These are phyloP conservation scores for Solanum chiquidenum DNA, from an alignment of 257 asterid genomes.

Conservation along the genomic window DNA sequence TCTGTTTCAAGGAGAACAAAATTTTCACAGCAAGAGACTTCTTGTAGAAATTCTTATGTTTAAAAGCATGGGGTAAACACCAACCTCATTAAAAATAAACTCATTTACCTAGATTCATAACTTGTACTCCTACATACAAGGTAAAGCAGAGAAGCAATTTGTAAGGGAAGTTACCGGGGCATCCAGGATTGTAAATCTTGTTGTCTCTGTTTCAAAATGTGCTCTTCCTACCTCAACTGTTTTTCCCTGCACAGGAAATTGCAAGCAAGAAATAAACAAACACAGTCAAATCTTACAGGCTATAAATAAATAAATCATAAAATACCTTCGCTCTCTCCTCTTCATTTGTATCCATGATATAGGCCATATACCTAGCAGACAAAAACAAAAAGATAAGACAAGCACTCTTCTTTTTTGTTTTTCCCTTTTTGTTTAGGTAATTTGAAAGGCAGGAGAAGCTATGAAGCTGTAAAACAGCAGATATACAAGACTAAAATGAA, in stretches of 20 bases:
- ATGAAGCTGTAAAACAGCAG: neutral
- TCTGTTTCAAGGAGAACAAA: constrained; percentile 47
- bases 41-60: neutral
- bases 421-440: neutral
- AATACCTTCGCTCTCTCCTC: constrained; percentile 93
- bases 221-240: constrained; percentile 99
- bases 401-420: neutral
- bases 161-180: constrained; percentile 60
- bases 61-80: neutral
- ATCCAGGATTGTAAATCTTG: constrained; percentile 95
- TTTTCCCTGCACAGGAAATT: constrained; percentile 48
- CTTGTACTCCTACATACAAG: neutral
- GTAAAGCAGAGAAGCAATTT: neutral
- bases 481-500: neutral
- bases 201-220: constrained; percentile 90
- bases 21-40: neutral
- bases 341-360: constrained; percentile 97
- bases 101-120: neutral
- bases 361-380: constrained; percentile 83
- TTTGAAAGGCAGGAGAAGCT: neutral
- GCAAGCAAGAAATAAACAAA: neutral
- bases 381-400: neutral
- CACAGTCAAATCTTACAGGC: neutral
- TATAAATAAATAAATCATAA: neutral
- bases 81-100: neutral